Evolutionary conservation across 2,329 filamentous ascomycete species (phyloP).

Genomic region (Sordariomycetes sp.): DNA sequence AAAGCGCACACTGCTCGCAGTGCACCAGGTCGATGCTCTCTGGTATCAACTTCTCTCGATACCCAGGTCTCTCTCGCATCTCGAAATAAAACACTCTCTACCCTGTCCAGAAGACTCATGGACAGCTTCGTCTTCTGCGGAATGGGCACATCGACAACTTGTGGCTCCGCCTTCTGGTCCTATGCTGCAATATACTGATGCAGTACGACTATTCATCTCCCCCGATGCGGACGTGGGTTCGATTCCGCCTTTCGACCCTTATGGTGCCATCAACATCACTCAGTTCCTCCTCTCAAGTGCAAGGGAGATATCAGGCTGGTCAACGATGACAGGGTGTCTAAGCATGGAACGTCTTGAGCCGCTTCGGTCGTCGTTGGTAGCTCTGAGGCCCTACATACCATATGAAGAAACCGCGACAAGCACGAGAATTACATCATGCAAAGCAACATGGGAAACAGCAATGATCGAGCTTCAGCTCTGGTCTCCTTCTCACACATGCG

Average conservation of each 20-base stretch:
- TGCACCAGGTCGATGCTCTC: constrained; percentile 31
- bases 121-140: constrained; percentile 22
- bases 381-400: constrained; percentile 20
- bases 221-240: constrained; percentile 12
- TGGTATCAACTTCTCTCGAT: constrained; percentile 32
- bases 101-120: constrained; percentile 27
- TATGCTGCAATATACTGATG: constrained; percentile 21
- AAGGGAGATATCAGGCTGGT: constrained; percentile 31
- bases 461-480: constrained; percentile 32
- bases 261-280: constrained; percentile 29
- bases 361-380: constrained; percentile 21
- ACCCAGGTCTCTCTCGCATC: constrained; percentile 23
- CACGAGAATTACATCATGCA: constrained; percentile 10
- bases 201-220: constrained; percentile 25
- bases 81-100: constrained; percentile 33
- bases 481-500: constrained; percentile 28
- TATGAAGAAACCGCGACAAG: constrained; percentile 4
- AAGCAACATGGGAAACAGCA: constrained; percentile 29
- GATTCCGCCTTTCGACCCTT: constrained; percentile 25
- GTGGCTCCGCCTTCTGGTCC: constrained; percentile 4
- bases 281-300: constrained; percentile 30
- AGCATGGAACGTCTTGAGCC: constrained; percentile 27
- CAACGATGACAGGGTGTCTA: constrained; percentile 29
- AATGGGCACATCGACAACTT: constrained; percentile 22
- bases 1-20: constrained; percentile 30